Conservation (phyloP, 2,329 filamentous ascomycete species). For the Exophiala calicioides region DNA sequence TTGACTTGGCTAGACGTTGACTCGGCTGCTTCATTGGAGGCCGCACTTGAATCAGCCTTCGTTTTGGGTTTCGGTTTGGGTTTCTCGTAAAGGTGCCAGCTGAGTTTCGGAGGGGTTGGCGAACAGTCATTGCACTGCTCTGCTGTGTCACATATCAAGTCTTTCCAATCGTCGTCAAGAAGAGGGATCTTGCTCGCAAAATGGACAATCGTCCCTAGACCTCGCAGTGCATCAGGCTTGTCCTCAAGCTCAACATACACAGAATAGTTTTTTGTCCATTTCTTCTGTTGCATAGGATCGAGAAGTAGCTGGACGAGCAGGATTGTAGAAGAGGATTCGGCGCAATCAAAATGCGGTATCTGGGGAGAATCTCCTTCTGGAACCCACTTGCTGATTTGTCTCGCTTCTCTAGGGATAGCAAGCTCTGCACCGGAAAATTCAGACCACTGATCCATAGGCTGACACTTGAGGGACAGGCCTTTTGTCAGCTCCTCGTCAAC, state of each 20-base stretch:
- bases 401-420: constrained; percentile 2
- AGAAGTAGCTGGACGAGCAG: constrained; percentile 9
- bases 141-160: too few species aligned
- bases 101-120: constrained; percentile 15
- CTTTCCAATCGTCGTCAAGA: neutral
- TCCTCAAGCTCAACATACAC: constrained; percentile 15
- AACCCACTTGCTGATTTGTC: constrained; percentile 10
- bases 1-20: too few species aligned
- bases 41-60: too few species aligned
- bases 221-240: constrained; percentile 15
- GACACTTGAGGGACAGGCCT: constrained; percentile 11
- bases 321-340: constrained; percentile 4
- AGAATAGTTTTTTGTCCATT: constrained; percentile 3
- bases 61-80: too few species aligned
- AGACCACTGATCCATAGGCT: constrained; percentile 8
- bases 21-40: too few species aligned
- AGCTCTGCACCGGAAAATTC: constrained; percentile 4
- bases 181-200: constrained; percentile 9
- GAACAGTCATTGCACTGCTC: constrained; percentile 18
- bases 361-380: neutral
- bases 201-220: constrained; percentile 14
- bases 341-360: constrained; percentile 1
- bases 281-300: constrained; percentile 3
- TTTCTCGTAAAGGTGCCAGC: constrained; percentile 20
- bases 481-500: neutral